phyloP scores from a whole-genome alignment of 257 asterid species.

The Solanum habrochaites region DNA sequence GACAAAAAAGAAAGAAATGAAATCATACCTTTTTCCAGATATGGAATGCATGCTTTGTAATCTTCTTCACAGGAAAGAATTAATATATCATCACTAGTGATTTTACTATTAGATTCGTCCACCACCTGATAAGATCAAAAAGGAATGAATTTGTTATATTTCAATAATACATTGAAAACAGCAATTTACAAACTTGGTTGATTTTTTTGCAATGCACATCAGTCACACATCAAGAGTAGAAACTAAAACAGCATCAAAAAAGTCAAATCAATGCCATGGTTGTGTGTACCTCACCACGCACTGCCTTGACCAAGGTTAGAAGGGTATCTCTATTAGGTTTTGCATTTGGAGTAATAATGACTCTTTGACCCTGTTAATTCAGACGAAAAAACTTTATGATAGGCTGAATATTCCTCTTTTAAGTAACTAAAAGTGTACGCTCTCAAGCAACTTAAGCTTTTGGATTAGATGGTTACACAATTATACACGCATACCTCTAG shows the following conservation, averaged over 20 bases:
- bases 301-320: constrained; percentile 48
- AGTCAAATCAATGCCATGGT: neutral
- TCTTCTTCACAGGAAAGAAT: constrained; percentile 58
- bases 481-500: constrained; percentile 31
- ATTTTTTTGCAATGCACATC: neutral
- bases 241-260: neutral
- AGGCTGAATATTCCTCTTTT: neutral
- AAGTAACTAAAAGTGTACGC: neutral
- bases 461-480: neutral
- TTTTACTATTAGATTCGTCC: constrained; percentile 4
- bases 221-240: neutral
- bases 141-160: neutral
- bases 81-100: constrained; percentile 27
- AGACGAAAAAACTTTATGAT: neutral
- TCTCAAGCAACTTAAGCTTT: neutral
- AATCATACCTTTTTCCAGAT: constrained; percentile 46
- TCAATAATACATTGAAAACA: neutral
- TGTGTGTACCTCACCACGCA: constrained; percentile 54
- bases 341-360: constrained; percentile 49
- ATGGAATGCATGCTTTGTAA: constrained; percentile 37
- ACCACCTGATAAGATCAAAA: constrained; percentile 35
- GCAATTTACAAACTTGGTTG: neutral
- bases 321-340: constrained; percentile 47
- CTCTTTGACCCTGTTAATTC: constrained; percentile 43
- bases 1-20: neutral